Base-by-base conservation (phyloP, 768 basidiomycete species). In the Calocybe cyanea region DNA sequence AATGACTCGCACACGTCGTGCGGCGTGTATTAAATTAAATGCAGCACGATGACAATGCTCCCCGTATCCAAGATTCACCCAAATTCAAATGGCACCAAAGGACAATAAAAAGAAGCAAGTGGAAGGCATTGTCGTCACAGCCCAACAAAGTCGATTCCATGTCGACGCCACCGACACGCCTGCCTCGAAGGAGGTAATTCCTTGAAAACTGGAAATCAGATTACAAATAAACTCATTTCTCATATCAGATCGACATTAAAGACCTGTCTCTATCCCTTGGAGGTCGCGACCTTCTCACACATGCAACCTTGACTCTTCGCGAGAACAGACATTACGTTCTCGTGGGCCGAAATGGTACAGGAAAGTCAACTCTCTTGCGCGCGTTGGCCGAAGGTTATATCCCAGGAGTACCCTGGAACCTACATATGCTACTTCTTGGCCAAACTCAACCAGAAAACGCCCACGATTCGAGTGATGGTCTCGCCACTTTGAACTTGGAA, bases 301-400 rank as follows among this genome's bases (percentile, higher is more conserved):
- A 78, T 51, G 73, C 74, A 1, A 70, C 76, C 45, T 57, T 85
- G n/a, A 63, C 70, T 46, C 57, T 85, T 11, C 76, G 77, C 41
- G 63, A 63, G 20, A 70, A 75, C 8, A 71, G 73, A 2, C 68
- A 69, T 19, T 79, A 79, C 59, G 75, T 69, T 21, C 67, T 85
- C 43, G 65, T 80, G 6, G 81, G 80, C 11, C 65, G 78, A 43
- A 78, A 79, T 56, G 80, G 79, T 2, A 66, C 70, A 14, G 80
- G 78, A 8, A 80, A 80, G 54, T 76, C 74, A 11, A 73, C 54
- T 13, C 59, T 77, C 0, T 52, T 78, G 20, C 62, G 62, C 14
- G 73, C 73, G 8, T 50, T 78, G 19, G 60, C 62, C 2, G 68
- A 76, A 15, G 62, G 68, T 21, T 58, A 69, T 21, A 75, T 80